These are phyloP conservation scores for Hemileccinum impolitum DNA, from an alignment of 768 basidiomycete genomes.

Conservation along the genomic window DNA sequence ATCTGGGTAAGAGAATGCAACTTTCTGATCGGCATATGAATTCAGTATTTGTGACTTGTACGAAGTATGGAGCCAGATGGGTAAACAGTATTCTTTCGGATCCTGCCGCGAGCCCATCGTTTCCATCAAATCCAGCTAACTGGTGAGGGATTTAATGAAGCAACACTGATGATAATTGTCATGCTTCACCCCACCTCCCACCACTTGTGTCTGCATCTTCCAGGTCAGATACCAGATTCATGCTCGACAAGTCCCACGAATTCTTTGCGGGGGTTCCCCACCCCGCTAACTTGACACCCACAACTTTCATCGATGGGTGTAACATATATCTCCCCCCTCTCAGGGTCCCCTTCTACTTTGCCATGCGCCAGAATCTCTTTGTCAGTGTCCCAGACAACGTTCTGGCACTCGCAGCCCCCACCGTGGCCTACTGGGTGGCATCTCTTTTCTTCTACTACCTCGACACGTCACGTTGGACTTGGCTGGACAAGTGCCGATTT, in stretches of 20 bases:
- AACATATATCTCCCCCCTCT: constrained; percentile 34
- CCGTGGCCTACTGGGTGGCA: constrained; percentile 80
- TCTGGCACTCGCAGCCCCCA: constrained; percentile 68
- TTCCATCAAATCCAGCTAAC: too few species aligned
- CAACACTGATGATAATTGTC: too few species aligned
- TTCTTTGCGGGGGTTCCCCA: background rate
- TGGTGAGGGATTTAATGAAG: too few species aligned
- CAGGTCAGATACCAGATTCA: background rate
- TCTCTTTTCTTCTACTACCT: constrained; percentile 80
- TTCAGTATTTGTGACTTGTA: too few species aligned
- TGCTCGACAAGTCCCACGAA: background rate
- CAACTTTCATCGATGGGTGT: constrained; percentile 30
- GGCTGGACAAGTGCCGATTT: constrained; percentile 80
- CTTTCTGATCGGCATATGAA: too few species aligned
- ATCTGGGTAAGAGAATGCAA: too few species aligned
- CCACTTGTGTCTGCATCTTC: too few species aligned
- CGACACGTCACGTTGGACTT: constrained; percentile 72
- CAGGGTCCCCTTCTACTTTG: constrained; percentile 57
- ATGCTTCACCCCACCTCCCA: too few species aligned
- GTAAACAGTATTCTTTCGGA: too few species aligned
- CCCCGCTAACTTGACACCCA: constrained; percentile 38
- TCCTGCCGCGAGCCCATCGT: too few species aligned
- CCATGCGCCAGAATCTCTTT: constrained; percentile 43
- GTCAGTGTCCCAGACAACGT: constrained; percentile 63
- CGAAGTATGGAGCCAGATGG: too few species aligned